These are phyloP conservation scores for Rhodotorula diobovata DNA, from an alignment of 768 basidiomycete species.

Conservation along the genomic window DNA sequence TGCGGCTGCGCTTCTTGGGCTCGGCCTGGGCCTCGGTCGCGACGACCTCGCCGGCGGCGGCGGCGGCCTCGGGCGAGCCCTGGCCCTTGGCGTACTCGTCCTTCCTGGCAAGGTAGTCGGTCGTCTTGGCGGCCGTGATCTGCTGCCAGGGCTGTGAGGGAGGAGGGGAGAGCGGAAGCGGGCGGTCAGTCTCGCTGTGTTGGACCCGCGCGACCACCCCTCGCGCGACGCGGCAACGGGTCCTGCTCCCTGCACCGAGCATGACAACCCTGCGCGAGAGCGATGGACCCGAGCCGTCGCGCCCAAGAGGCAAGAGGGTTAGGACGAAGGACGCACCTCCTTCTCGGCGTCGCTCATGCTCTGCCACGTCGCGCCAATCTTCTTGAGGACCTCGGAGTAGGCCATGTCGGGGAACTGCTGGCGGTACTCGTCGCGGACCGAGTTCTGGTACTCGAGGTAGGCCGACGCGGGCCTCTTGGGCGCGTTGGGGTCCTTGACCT, in stretches of 20 bases:
- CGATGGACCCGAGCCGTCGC: neutral
- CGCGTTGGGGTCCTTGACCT: slow-evolving; percentile 79
- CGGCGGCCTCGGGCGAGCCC: neutral
- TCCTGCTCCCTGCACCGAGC: too few species aligned
- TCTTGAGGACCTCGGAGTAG: slow-evolving; percentile 65
- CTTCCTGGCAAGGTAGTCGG: slow-evolving; percentile 20
- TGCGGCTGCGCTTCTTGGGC: slow-evolving; percentile 37
- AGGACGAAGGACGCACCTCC: slow-evolving; percentile 56
- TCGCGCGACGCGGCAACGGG: too few species aligned
- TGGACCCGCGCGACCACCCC: too few species aligned
- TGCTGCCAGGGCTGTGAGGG: slow-evolving; percentile 29
- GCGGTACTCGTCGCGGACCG: slow-evolving; percentile 70
- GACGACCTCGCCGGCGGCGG: too few species aligned
- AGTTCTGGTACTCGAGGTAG: slow-evolving; percentile 92
- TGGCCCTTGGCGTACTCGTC: slow-evolving; percentile 35
- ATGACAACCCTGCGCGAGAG: too few species aligned
- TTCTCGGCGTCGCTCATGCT: slow-evolving; percentile 64
- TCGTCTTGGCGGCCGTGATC: slow-evolving; percentile 33
- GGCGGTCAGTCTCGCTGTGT: too few species aligned
- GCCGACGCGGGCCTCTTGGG: slow-evolving; percentile 90
- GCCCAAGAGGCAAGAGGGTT: neutral
- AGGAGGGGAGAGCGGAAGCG: neutral
- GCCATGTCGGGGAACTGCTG: slow-evolving; percentile 60
- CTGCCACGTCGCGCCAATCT: slow-evolving; percentile 73
- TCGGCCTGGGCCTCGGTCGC: slow-evolving; percentile 22